A percentile compares a stretch with the other conserved stretches of the same genome.
phyloP scores from a whole-genome alignment of 495 filamentous ascomycete genomes.

The Talaromyces adpressus region DNA sequence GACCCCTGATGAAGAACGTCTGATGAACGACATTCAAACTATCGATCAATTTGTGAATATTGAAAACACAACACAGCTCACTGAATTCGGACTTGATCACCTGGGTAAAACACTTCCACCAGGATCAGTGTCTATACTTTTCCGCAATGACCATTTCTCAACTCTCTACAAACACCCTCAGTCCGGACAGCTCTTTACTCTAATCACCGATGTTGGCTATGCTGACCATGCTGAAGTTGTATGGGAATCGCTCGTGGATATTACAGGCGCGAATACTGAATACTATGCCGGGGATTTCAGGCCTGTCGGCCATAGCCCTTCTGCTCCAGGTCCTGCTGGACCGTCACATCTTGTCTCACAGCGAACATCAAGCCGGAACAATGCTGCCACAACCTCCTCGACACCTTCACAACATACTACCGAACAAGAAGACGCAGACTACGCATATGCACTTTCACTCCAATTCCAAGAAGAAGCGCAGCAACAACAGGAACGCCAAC shows the following conservation, averaged over 20 bases:
- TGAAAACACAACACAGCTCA: constrained; percentile 78
- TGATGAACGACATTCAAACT: constrained; percentile 69
- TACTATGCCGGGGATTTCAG: constrained; percentile 90
- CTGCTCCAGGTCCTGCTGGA: constrained; percentile 10
- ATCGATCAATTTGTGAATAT: constrained; percentile 73
- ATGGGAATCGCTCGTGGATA: constrained; percentile 88
- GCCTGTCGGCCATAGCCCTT: constrained; percentile 54
- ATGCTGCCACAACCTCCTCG: constrained; percentile 4
- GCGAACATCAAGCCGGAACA: constrained; percentile 21
- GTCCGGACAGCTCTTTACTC: constrained; percentile 60
- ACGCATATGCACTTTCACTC: constrained; percentile 39
- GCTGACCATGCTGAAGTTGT: constrained; percentile 84
- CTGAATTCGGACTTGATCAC: constrained; percentile 67
- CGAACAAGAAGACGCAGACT: constrained; percentile 45
- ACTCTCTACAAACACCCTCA: constrained; percentile 80
- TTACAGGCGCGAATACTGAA: constrained; percentile 74
- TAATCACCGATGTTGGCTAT: constrained; percentile 92
- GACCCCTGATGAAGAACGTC: constrained; percentile 50
- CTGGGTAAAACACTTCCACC: constrained; percentile 58
- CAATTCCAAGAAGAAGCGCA: constrained; percentile 40
- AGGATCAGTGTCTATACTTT: constrained; percentile 78
- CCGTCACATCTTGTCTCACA: constrained; percentile 17
- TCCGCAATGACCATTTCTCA: constrained; percentile 94
- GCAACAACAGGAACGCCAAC: constrained; percentile 14
- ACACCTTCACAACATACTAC: constrained; percentile 16